Conservation (phyloP, 192 early-diverging fungal species). For the Coemansia sp. region DNA sequence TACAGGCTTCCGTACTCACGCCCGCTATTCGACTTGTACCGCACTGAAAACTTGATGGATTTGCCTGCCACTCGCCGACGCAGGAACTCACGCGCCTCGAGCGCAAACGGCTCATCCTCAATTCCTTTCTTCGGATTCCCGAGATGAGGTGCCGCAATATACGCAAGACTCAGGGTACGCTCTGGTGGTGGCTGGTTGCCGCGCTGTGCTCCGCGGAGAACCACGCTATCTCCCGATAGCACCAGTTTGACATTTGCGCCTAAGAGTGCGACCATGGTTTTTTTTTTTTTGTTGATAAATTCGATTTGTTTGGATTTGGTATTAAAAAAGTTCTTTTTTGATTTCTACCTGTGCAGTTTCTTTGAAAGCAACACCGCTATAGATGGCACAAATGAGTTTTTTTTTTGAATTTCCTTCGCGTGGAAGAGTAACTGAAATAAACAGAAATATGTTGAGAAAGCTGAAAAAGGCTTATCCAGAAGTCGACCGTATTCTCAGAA, state of each 20-base stretch:
- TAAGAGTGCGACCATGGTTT: constrained; percentile 24
- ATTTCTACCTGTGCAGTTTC: not conserved
- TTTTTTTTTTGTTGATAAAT: not conserved
- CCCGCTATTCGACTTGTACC: constrained; percentile 49
- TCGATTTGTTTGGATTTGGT: not conserved
- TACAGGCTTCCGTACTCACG: constrained; percentile 68
- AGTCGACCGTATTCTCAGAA: not conserved
- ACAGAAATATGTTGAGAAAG: not conserved
- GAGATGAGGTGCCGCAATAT: constrained; percentile 80
- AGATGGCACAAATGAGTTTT: not conserved
- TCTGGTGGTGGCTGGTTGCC: constrained; percentile 82
- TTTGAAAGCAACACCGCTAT: not conserved
- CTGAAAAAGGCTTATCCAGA: not conserved
- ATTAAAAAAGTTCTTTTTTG: not conserved
- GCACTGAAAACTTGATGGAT: constrained; percentile 75
- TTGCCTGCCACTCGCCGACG: constrained; percentile 86
- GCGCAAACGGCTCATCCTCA: constrained; percentile 86
- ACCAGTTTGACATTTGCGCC: constrained; percentile 84
- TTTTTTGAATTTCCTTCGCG: constrained; percentile 1
- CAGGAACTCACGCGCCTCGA: constrained; percentile 86
- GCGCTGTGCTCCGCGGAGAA: constrained; percentile 78
- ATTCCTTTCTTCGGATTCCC: constrained; percentile 71
- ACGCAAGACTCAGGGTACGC: constrained; percentile 75
- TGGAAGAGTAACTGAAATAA: not conserved
- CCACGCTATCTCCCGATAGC: constrained; percentile 88